phyloP scores from a whole-genome alignment of 768 basidiomycete species.

The Cyathus striatus region DNA sequence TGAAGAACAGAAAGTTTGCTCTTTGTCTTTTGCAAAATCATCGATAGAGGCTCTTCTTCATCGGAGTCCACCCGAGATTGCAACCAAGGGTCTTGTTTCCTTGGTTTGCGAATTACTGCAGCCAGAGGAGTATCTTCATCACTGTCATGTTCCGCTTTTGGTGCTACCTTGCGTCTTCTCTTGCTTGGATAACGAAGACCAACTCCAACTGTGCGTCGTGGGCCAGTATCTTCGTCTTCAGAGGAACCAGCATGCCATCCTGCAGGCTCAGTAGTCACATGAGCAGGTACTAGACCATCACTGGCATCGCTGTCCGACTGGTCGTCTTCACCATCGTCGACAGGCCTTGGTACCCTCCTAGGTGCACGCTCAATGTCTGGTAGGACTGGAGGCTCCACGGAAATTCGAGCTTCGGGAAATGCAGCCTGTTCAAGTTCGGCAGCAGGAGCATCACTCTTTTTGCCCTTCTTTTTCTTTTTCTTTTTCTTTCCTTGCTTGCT shows the following conservation, averaged over 20 bases:
- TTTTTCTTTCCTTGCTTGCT: conserved; percentile 41
- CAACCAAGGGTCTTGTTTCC: conserved; percentile 4
- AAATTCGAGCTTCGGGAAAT: conserved; percentile 21
- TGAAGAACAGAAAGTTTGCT: conserved; percentile 36
- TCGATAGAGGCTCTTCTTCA: conserved; percentile 68
- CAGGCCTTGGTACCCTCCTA: conserved; percentile 26
- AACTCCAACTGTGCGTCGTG: conserved; percentile 52
- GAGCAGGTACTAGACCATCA: conserved; percentile 17
- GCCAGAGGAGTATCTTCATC: conserved; percentile 81
- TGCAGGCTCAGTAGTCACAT: conserved; percentile 4
- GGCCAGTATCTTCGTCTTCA: conserved; percentile 55
- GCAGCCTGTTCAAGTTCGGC: conserved; percentile 12
- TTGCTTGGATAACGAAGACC: conserved; percentile 47
- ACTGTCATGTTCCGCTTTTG: conserved; percentile 45
- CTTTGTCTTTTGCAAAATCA: conserved; percentile 43
- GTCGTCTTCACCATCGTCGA: conserved; percentile 43
- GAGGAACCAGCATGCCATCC: conserved; percentile 54
- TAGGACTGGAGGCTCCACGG: conserved; percentile 36
- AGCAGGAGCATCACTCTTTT: conserved; percentile 19
- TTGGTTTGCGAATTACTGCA: conserved; percentile 53
- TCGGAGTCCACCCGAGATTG: conserved; percentile 52
- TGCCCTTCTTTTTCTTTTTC: conserved; percentile 45
- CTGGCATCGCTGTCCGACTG: conserved; percentile 50
- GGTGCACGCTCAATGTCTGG: conserved; percentile 36
- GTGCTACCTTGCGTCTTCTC: conserved; percentile 10